Evolutionary conservation across 192 early-diverging fungal genomes (phyloP), one percentile per base, ranked within the genome.

Genomic region (Funneliformis mosseae): DNA sequence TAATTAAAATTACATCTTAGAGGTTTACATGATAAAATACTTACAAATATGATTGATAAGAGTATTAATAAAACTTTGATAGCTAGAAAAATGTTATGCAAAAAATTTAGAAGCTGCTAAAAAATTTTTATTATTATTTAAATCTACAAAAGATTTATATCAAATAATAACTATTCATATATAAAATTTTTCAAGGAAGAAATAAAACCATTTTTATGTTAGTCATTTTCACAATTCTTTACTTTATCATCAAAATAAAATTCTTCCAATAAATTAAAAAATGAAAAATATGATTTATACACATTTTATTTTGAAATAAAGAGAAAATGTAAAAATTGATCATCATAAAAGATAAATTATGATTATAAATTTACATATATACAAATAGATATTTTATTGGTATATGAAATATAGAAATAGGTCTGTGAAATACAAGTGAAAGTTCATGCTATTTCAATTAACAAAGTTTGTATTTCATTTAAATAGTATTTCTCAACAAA

Each of bases 361-460:
- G 33, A 33, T 33, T n/a, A n/a, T n/a, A n/a, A n/a, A n/a, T n/a
- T n/a, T n/a, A n/a, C 23, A n/a, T 74, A 74, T 74, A 55, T 74
- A 55, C 25, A 45, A n/a, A 74, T 74, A 45, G 72, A 55, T 74
- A 46, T 74, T 74, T 55, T 48, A 46, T 55, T 74, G 72, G 48
- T 69, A 69, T 69, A 74, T 48, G 72, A 74, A 74, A 48, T n/a
- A 74, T 45, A 45, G 38, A 74, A 74, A 74, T 9, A 55, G 72
- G 50, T 55, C 72, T 23, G 45, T 45, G 72, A 74, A 74, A 48
- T 25, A 10, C 45, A 48, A 50, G 46, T 59, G n/a, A n/a, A n/a
- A n/a, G n/a, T n/a, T n/a, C n/a, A n/a, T n/a, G n/a, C n/a, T n/a
- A n/a, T n/a, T n/a, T n/a, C 67, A n/a, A 69, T 69, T 69, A 5